Base-by-base conservation (phyloP, 1,284 basidiomycete genomes). In the Meira miltonrushii region DNA sequence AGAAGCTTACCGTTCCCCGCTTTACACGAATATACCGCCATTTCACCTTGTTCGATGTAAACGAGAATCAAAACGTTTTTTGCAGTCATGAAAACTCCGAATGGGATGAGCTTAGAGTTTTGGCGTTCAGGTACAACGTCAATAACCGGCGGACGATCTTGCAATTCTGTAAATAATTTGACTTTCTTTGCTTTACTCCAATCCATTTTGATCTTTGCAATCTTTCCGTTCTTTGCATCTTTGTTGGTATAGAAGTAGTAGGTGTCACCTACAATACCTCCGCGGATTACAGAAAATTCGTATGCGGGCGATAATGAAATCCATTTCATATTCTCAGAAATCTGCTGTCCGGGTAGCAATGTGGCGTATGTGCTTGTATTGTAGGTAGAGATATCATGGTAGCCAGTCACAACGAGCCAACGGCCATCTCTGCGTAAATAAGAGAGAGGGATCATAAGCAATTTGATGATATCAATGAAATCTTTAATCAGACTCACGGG, bases 201-300 rank as follows among this genome's bases (percentile, higher is more conserved):
- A 44, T 69, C 64, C 1, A 76, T 6, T 40, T 73, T 68, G 41
- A 63, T 58, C 33, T 59, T 61, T 38, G 75, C 71, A 25, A 78
- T 56, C 17, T 69, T 65, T 55, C 69, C 69, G 66, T 76, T 77
- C 39, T 66, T 63, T 10, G 74, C 69, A 33, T 75, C 67, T 54
- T 70, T 68, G 64, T 78, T 78, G 44, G 75, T 74, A 41, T 68
- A 55, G 49, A 75, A 72, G 61, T 75, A 74, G 64, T 75, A 77
- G 19, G 61, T 61, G 49, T 66, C 62, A 52, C 66, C 72, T 50
- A 71, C 67, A 62, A 71, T 75, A 46, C 65, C 66, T 33, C 75
- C 54, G 54, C 68, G 71, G 52, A 59, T 64, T 40, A 74, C 61
- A 7, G 62, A 63, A 61, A 66, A 73, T 44, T 72, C 62, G 66